Evolutionary conservation across 768 basidiomycete genomes (phyloP).

Genomic region (Tylopilus subfusipes): DNA sequence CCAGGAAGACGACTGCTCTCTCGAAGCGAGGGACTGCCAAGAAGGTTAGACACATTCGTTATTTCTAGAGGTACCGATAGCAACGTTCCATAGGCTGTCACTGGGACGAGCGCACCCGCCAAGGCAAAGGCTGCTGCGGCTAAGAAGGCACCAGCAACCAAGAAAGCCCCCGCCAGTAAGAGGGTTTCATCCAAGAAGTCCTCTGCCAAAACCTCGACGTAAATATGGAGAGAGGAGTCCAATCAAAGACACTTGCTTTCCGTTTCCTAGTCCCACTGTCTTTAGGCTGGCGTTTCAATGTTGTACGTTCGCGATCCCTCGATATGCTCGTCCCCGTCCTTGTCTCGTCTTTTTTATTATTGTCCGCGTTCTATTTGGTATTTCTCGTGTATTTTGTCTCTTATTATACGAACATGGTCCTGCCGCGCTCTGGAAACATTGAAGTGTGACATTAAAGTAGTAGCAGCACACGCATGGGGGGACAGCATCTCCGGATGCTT

Average conservation of each 20-base stretch:
- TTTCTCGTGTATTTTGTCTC: constrained; percentile 28
- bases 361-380: constrained; percentile 27
- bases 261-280: constrained; percentile 8
- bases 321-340: constrained; percentile 23
- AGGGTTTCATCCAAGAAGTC: constrained; percentile 21
- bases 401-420: constrained; percentile 15
- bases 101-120: constrained; percentile 43
- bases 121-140: constrained; percentile 30
- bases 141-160: constrained; percentile 33
- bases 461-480: neutral
- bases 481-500: too few species aligned
- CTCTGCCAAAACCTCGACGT: constrained; percentile 19
- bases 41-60: constrained; percentile 44
- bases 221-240: neutral
- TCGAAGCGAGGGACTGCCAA: constrained; percentile 56
- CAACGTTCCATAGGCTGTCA: constrained; percentile 42
- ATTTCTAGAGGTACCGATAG: neutral
- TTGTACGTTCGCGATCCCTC: constrained; percentile 30
- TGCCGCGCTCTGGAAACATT: neutral
- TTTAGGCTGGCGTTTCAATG: constrained; percentile 14
- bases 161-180: constrained; percentile 25
- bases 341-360: constrained; percentile 19
- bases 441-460: neutral
- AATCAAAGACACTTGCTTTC: neutral
- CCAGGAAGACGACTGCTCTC: constrained; percentile 40